Base-by-base conservation (phyloP, 2,329 filamentous ascomycete genomes). In the Grosmannia serpens region DNA sequence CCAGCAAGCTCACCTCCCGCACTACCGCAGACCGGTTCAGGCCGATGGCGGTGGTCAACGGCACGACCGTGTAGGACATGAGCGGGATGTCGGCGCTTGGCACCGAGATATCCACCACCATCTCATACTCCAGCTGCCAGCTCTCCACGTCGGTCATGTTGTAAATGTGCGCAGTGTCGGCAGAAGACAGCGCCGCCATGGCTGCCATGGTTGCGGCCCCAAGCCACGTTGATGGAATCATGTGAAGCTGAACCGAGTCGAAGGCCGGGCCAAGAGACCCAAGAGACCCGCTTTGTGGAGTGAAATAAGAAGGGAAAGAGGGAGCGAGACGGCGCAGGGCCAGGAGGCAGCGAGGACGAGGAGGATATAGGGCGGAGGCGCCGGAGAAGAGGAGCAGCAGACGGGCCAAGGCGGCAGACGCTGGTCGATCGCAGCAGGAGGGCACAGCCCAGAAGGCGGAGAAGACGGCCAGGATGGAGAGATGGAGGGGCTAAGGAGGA, bases 61-160 rank as follows among this genome's bases (percentile, higher is more conserved):
- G 77, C 44, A 77, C 72, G 22, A 79, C 70, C 24, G 70, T 70
- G 62, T 74, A 78, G 20, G 74, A 65, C 44, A 70, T 56, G 2
- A 68, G 61, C 6, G 65, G 46, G 26, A 63, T 60, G 5, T 67
- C 66, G 9, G 61, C 64, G 13, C 58, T 62, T 53, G 66, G 59
- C 44, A 67, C 59, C 41, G 65, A 61, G 54, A 78, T 62, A 47
- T 68, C 67, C 53, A 80, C 68, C 49, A 73, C 69, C 70, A 80
- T 73, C 53, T 70, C 68, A 44, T 70, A 74, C 24, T 68, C 65
- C 3, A 65, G 57, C 57, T 73, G 70, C 74, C 73, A 77, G 33
- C 67, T 64, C 4, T 74, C 73, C 0, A 73, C 65, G 2, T 72
- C 66, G 41, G 64, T 62, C 59, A 72, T 64, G 13, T 70, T 59